Evolutionary conservation across 169 alveolate genomes (phyloP).

Genomic region (Eimeria zaria): DNA sequence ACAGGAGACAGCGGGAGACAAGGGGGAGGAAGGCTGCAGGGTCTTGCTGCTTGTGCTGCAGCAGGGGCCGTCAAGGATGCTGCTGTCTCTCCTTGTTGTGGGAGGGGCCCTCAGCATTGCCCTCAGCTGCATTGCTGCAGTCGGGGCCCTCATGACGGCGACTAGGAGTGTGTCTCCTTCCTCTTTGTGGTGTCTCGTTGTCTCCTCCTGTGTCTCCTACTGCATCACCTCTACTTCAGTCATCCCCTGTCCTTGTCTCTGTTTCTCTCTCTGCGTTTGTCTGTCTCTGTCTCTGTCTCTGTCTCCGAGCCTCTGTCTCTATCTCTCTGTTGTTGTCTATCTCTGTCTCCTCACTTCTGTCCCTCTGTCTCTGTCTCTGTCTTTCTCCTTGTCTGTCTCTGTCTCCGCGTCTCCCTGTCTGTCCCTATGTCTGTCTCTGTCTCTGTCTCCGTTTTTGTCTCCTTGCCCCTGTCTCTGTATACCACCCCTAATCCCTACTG

Average conservation of each 20-base stretch:
- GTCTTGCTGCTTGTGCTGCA: not conserved
- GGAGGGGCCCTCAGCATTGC: constrained; percentile 48
- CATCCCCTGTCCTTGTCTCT: too few species aligned
- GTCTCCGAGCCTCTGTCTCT: not conserved
- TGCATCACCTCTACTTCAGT: too few species aligned
- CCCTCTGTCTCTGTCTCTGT: not conserved
- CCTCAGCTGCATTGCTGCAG: constrained; percentile 33
- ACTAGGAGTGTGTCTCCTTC: not conserved
- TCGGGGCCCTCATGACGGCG: constrained; percentile 22
- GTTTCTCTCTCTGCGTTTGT: too few species aligned
- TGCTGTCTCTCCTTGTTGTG: constrained; percentile 32
- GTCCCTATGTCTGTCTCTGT: not conserved
- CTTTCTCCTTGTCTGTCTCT: not conserved
- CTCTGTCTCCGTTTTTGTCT: not conserved
- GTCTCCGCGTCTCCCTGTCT: not conserved
- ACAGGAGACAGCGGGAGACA: not conserved
- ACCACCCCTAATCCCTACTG: too few species aligned
- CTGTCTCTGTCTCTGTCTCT: not conserved
- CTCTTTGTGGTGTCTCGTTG: constrained; percentile 6
- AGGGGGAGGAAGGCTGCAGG: not conserved
- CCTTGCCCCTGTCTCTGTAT: not conserved
- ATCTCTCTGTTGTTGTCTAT: too few species aligned
- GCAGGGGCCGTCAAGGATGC: constrained; percentile 24
- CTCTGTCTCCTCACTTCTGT: not conserved
- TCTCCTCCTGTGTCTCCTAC: too few species aligned